A percentile compares a stretch with the other conserved stretches of the same genome.
phyloP scores from a whole-genome alignment of 176 grass and related monocot species.

The Musa schizocarpa region DNA sequence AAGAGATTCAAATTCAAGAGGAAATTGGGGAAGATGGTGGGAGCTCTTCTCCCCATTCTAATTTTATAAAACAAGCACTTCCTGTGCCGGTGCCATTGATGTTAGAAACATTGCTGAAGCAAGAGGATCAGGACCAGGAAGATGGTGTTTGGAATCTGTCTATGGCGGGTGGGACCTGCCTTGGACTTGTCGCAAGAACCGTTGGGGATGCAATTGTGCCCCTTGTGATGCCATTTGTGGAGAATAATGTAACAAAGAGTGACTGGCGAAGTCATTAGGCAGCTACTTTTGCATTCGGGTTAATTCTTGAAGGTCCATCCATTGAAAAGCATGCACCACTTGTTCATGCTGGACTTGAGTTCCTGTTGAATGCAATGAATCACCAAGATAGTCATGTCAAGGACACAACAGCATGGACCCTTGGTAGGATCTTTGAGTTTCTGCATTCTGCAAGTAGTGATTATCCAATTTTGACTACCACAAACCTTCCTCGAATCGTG shows the following conservation, averaged over 20 bases:
- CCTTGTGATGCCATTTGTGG: constrained; percentile 64
- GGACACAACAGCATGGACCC: constrained; percentile 85
- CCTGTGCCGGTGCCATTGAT: constrained; percentile 83
- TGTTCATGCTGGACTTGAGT: constrained; percentile 56
- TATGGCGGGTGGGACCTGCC: constrained; percentile 60
- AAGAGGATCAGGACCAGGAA: constrained; percentile 89
- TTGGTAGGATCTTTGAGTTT: constrained; percentile 89
- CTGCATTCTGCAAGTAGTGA: constrained; percentile 51
- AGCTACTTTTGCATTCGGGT: constrained; percentile 91
- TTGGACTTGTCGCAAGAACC: constrained; percentile 63
- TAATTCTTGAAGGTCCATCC: constrained; percentile 86
- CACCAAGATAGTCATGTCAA: constrained; percentile 76
- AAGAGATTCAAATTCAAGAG: constrained; percentile 74
- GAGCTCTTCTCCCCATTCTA: constrained; percentile 51
- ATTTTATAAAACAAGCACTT: constrained; percentile 76
- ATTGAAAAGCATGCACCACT: constrained; percentile 56
- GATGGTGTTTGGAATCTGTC: constrained; percentile 68
- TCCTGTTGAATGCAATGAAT: constrained; percentile 69
- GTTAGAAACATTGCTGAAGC: constrained; percentile 75
- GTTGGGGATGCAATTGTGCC: constrained; percentile 52
- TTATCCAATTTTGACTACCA: constrained; percentile 62
- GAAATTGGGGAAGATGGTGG: constrained; percentile 48
- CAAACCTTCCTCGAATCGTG: constrained; percentile 72
- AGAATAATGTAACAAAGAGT: constrained; percentile 63
- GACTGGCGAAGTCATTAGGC: constrained; percentile 65